These are phyloP conservation scores for Alternaria ventricosa DNA, from an alignment of 2,329 filamentous ascomycete species.

Conservation along the genomic window DNA sequence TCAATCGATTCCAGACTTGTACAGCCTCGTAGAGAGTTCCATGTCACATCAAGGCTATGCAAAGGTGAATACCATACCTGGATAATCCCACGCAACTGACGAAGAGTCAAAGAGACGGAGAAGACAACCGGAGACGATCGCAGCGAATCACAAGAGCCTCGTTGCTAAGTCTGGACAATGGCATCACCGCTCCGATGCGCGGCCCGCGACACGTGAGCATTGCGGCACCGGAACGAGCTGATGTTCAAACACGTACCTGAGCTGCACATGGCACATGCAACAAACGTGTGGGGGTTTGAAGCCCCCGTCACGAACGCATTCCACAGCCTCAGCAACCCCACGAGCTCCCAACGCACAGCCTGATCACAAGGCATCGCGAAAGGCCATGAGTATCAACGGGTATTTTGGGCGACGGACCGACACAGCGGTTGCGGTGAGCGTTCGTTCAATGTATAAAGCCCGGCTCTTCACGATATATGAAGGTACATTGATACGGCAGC, in stretches of 20 bases:
- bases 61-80: not conserved
- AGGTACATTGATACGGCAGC: not conserved
- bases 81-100: not conserved
- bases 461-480: conserved; percentile 9
- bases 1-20: not conserved
- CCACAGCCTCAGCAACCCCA: conserved; percentile 5
- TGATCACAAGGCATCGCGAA: conserved; percentile 40
- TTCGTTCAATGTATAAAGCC: conserved; percentile 13
- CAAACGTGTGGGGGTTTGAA: not conserved
- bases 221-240: not conserved
- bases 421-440: conserved; percentile 3
- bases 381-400: conserved; percentile 2
- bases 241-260: not conserved
- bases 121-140: not conserved
- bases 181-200: not conserved
- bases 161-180: not conserved
- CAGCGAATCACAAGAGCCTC: not conserved
- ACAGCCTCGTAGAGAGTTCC: too few relatives aligned
- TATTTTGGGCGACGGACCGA: not conserved
- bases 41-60: not conserved
- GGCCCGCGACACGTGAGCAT: not conserved
- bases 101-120: not conserved
- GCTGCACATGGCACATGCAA: not conserved
- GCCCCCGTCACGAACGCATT: conserved; percentile 4
- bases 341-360: conserved; percentile 30